Percentiles rank a stretch among this genome's conserved stretches.
phyloP scores from a whole-genome alignment of 1,284 basidiomycete genomes.

The Schizopora paradoxa region DNA sequence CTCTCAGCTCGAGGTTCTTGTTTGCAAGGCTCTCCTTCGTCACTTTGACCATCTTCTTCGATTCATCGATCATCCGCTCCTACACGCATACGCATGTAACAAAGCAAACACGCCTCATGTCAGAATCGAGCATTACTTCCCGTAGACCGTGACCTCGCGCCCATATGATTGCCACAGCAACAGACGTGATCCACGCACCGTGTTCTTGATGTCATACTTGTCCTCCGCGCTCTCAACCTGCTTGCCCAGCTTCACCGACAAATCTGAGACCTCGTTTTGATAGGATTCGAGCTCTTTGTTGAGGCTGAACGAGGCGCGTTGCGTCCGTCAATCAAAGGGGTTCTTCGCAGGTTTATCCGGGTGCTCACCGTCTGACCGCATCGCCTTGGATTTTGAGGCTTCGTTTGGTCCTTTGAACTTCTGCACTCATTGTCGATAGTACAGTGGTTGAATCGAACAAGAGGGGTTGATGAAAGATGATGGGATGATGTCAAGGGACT shows the following conservation, averaged over 20 bases:
- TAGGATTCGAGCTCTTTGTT: slow-evolving; percentile 71
- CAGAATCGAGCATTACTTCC: too few species aligned
- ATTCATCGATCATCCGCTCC: slow-evolving; percentile 74
- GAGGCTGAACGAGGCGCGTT: slow-evolving; percentile 39
- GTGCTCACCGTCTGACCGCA: slow-evolving; percentile 60
- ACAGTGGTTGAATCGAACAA: background rate
- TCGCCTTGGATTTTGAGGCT: slow-evolving; percentile 82
- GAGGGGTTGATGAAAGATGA: background rate
- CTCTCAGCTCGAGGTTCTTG: slow-evolving; percentile 58
- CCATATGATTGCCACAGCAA: background rate
- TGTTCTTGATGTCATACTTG: slow-evolving; percentile 79
- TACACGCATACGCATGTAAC: slow-evolving; percentile 29
- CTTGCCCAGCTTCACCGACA: slow-evolving; percentile 57
- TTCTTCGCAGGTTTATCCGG: background rate
- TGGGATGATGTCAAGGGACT: background rate
- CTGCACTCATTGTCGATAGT: slow-evolving; percentile 43
- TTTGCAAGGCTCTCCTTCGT: slow-evolving; percentile 55
- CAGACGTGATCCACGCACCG: slow-evolving; percentile 43
- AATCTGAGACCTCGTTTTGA: slow-evolving; percentile 59
- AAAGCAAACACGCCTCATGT: background rate
- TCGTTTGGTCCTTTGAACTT: slow-evolving; percentile 42
- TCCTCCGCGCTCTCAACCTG: slow-evolving; percentile 63
- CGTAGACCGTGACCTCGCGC: background rate
- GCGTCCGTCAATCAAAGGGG: slow-evolving; percentile 12
- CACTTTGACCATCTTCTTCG: slow-evolving; percentile 75